These are phyloP conservation scores for Aspergillus sclerotioniger DNA, from an alignment of 495 filamentous ascomycete species.

Conservation along the genomic window DNA sequence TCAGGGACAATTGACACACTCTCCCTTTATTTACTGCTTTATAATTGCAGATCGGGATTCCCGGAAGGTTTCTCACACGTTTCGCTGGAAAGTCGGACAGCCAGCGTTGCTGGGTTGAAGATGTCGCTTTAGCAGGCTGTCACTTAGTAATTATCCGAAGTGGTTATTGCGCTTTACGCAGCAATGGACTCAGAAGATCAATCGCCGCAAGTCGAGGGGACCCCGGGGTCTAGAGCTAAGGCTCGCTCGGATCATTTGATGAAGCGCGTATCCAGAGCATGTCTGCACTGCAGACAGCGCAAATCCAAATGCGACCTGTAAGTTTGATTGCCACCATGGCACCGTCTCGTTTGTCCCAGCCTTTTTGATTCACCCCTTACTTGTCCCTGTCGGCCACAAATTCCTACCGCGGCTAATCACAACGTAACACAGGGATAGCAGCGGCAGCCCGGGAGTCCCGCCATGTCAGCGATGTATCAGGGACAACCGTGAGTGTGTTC, in stretches of 20 bases:
- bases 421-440: slow-evolving; percentile 36
- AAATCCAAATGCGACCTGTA: slow-evolving; percentile 66
- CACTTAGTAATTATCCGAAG: slow-evolving; percentile 1
- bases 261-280: slow-evolving; percentile 62
- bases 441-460: slow-evolving; percentile 47
- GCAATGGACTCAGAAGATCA: slow-evolving; percentile 19
- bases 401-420: slow-evolving; percentile 17
- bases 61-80: neutral
- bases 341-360: neutral
- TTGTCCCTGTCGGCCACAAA: neutral
- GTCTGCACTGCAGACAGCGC: slow-evolving; percentile 59
- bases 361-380: no score
- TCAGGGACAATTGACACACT: neutral
- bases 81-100: neutral
- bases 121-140: slow-evolving; percentile 7
- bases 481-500: slow-evolving; percentile 58
- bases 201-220: slow-evolving; percentile 15
- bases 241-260: slow-evolving; percentile 31
- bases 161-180: neutral
- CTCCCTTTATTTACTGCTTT: neutral
- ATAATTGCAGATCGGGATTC: neutral
- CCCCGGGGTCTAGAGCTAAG: slow-evolving; percentile 17
- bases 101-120: slow-evolving; percentile 4
- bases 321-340: slow-evolving; percentile 19
- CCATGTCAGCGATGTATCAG: slow-evolving; percentile 60